Conservation (phyloP, 2,329 filamentous ascomycete species). For the Fusarium tanahbumbuense region DNA sequence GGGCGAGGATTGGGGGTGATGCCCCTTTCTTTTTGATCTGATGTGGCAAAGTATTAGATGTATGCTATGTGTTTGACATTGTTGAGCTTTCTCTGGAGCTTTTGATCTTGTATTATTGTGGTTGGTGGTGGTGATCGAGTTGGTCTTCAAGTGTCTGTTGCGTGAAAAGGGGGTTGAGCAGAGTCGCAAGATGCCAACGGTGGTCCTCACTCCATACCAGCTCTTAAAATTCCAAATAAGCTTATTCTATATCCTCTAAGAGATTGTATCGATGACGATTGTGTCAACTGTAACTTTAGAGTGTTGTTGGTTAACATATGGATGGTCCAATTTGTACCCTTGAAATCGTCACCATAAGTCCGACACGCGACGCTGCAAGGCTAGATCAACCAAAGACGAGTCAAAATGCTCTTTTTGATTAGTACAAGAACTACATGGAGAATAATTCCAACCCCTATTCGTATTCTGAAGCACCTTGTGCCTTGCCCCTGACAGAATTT, state of each 20-base stretch:
- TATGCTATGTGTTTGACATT: fast-evolving
- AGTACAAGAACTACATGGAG: neutral
- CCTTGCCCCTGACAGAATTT: neutral
- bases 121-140: neutral
- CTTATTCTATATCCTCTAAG: fast-evolving
- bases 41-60: fast-evolving
- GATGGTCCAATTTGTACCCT: neutral
- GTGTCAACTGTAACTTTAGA: neutral
- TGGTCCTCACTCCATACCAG: fast-evolving
- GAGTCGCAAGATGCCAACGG: neutral
- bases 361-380: fast-evolving
- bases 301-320: neutral
- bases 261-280: fast-evolving
- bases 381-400: neutral
- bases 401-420: fast-evolving
- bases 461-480: neutral
- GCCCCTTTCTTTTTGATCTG: fast-evolving
- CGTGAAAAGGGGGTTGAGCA: neutral
- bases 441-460: neutral
- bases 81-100: fast-evolving
- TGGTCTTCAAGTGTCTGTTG: neutral
- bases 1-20: fast-evolving
- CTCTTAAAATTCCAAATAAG: neutral
- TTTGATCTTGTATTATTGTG: neutral
- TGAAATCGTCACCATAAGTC: neutral